Base-by-base conservation (phyloP, 83 land plant genomes). In the Isoetes engelmannii region DNA sequence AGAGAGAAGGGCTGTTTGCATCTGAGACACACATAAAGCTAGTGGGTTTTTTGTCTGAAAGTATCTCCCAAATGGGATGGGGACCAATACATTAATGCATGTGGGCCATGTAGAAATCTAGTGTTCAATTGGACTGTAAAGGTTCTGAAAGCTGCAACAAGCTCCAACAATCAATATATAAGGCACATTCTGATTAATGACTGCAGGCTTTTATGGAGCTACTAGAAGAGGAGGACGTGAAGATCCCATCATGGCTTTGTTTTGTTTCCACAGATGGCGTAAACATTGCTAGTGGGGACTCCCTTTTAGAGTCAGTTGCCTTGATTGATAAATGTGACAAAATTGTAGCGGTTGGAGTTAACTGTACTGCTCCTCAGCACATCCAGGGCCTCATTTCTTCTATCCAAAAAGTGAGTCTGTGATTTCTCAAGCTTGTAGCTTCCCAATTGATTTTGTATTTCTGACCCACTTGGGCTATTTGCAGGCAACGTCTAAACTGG, bases 401-500 rank as follows among this genome's bases (percentile, higher is more conserved):
- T 12, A 42, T 37, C 8, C 62, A 42, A 19, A 18, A 59, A 42
- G 62, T 59, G 37, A 28, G 37, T 28, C 37, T 28, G 37, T 28
- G 37, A 28, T 28, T 28, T 28, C 37, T 28, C 0, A 59, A 28
- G 37, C 37, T 18, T 59, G 9, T 18, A 59, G 8, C 12, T 59
- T 18, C 19, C 28, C 28, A 59, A 12, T 37, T 59, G 18, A 9
- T 59, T 12, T 59, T 12, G 28, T 8, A 12, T 4, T 59, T 59
- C 28, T 18, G 3, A 42, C 62, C 10, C 8, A 7, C 62, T 8
- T 18, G 28, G 0, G 28, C 18, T 7, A 59, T 51, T 51, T 70
- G 69, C 83, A 93, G 98, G 92, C 82, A 61, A 88, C 96, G 54
- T 44, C 44, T 1, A 90, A 93, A 75, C 92, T 96, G 13, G 84